A percentile compares a stretch with the other conserved stretches of the same genome.
phyloP scores from a whole-genome alignment of 345 rosid species.

The Euclidium syriacum region DNA sequence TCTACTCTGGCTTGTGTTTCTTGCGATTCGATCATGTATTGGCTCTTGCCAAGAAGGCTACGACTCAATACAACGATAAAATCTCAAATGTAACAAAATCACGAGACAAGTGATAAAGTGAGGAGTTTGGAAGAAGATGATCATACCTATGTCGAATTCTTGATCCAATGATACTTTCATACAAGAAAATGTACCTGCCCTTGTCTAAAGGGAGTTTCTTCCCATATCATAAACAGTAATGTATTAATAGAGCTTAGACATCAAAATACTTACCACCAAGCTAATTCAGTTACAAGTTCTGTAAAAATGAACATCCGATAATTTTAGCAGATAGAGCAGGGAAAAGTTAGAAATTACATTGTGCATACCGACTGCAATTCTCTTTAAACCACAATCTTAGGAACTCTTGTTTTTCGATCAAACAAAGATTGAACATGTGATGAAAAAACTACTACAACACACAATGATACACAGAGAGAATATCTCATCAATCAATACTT shows the following conservation, averaged over 20 bases:
- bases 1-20: slow-evolving; percentile 52
- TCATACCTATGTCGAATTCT: slow-evolving; percentile 43
- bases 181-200: slow-evolving; percentile 77
- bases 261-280: slow-evolving; percentile 70
- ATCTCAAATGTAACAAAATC: not conserved
- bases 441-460: slow-evolving; percentile 1
- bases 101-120: not conserved
- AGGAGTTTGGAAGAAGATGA: not conserved
- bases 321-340: not conserved
- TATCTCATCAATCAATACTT: too few relatives aligned
- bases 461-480: not conserved
- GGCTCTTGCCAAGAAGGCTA: slow-evolving; percentile 48
- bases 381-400: slow-evolving; percentile 89
- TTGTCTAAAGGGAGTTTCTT: not conserved
- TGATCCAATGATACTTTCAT: slow-evolving; percentile 79
- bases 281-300: slow-evolving; percentile 79
- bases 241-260: not conserved
- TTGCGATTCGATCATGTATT: slow-evolving; percentile 71
- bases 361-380: slow-evolving; percentile 73
- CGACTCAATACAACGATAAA: not conserved
- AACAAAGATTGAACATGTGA: not conserved
- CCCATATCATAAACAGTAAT: not conserved
- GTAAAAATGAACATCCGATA: slow-evolving; percentile 3
- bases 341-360: not conserved
- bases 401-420: slow-evolving; percentile 60